phyloP scores from a whole-genome alignment of 2,329 filamentous ascomycete species.

The Elsinoe batatas region DNA sequence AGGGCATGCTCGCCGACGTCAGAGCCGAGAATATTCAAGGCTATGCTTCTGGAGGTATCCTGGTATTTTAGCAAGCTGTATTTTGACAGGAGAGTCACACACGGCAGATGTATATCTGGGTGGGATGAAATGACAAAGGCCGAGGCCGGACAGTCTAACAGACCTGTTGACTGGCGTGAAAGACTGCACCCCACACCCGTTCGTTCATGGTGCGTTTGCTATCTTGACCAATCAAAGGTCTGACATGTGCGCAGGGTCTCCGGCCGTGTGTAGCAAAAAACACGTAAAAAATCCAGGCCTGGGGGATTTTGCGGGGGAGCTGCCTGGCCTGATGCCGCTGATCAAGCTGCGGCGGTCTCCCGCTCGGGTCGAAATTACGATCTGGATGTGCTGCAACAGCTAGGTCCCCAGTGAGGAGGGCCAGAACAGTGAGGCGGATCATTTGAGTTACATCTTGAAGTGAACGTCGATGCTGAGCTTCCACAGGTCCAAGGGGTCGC shows the following conservation, averaged over 20 bases:
- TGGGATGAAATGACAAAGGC: slow-evolving; percentile 5
- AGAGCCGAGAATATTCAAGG: not conserved
- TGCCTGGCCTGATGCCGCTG: no score
- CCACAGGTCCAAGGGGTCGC: no score
- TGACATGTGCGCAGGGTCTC: slow-evolving; percentile 1
- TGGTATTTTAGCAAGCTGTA: not conserved
- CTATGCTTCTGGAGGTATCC: not conserved
- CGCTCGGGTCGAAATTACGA: no score
- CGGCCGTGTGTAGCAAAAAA: not conserved
- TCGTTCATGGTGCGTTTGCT: not conserved
- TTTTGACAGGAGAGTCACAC: not conserved
- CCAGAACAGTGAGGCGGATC: no score
- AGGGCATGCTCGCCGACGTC: not conserved
- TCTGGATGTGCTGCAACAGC: no score
- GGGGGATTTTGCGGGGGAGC: not conserved
- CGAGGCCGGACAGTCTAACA: not conserved
- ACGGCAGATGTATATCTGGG: not conserved
- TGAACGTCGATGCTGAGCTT: no score
- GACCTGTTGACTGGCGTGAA: not conserved
- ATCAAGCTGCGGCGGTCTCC: no score
- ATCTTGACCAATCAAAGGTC: slow-evolving; percentile 1
- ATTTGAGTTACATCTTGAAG: no score
- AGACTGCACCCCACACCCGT: not conserved
- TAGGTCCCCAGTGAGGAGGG: no score
- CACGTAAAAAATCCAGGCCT: not conserved